These are phyloP conservation scores for Calonectria leucothoes DNA, from an alignment of 2,329 filamentous ascomycete species.

Conservation along the genomic window DNA sequence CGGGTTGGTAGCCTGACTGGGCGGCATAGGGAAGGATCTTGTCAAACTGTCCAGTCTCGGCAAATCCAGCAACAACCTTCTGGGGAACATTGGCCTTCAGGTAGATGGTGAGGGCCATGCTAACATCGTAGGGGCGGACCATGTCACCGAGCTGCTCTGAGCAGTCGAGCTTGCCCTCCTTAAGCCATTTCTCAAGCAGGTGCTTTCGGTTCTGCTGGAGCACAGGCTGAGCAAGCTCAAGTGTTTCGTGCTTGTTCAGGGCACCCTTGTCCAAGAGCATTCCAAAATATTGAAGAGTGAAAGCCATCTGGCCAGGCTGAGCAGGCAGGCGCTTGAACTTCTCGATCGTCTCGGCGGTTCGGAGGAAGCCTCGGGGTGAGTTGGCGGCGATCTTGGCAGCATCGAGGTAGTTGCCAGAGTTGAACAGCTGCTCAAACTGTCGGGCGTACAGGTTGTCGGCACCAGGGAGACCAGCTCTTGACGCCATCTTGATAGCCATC, in stretches of 20 bases:
- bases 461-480: constrained; percentile 90
- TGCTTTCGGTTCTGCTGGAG: constrained; percentile 95
- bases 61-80: constrained; percentile 95
- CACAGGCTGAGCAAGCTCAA: constrained; percentile 93
- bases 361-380: constrained; percentile 94
- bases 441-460: constrained; percentile 93
- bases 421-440: constrained; percentile 91
- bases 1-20: constrained; percentile 89
- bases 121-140: constrained; percentile 88
- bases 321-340: constrained; percentile 90
- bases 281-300: constrained; percentile 97
- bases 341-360: constrained; percentile 95
- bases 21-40: constrained; percentile 94
- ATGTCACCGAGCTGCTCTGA: constrained; percentile 97
- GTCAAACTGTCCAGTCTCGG: constrained; percentile 96
- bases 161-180: constrained; percentile 94
- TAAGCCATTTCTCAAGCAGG: constrained; percentile 96
- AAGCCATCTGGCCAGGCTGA: constrained; percentile 87
- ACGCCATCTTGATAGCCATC: constrained; percentile 95
- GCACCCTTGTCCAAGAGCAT: constrained; percentile 96
- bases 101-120: constrained; percentile 89
- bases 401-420: constrained; percentile 82
- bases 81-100: constrained; percentile 89
- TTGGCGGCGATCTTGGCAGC: constrained; percentile 97
- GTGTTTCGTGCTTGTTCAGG: constrained; percentile 91